Evolutionary conservation across 2,329 filamentous ascomycete species (phyloP).

Genomic region (Sporothrix mexicana): DNA sequence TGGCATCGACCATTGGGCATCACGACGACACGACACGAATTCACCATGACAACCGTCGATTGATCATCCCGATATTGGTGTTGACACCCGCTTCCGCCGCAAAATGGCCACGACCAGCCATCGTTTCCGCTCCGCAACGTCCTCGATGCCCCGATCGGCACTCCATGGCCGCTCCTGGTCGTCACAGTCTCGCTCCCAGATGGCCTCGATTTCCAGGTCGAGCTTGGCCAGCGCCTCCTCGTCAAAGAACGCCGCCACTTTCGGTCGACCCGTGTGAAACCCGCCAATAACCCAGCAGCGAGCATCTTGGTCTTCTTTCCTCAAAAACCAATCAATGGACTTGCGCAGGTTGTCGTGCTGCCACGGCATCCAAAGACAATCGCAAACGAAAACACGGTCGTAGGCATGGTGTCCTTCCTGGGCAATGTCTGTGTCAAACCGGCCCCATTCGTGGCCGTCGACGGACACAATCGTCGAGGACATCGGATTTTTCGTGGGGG

Average conservation of each 20-base stretch:
- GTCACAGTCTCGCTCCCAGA: constrained; percentile 73
- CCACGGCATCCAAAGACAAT: constrained; percentile 77
- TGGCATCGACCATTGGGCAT: neutral
- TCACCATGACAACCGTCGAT: neutral
- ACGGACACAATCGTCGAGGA: constrained; percentile 48
- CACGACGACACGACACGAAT: neutral
- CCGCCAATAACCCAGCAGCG: constrained; percentile 69
- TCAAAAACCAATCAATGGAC: constrained; percentile 68
- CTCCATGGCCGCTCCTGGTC: constrained; percentile 67
- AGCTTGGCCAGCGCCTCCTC: constrained; percentile 51
- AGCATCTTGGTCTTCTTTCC: constrained; percentile 37
- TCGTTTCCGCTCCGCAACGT: constrained; percentile 67
- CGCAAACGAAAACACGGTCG: constrained; percentile 69
- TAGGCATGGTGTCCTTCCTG: constrained; percentile 50
- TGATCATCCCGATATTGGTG: neutral
- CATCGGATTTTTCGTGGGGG: neutral
- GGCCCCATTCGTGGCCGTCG: constrained; percentile 70
- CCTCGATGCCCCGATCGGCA: constrained; percentile 64
- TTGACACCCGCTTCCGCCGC: neutral
- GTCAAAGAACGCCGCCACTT: constrained; percentile 70
- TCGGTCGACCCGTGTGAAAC: constrained; percentile 72
- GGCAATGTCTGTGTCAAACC: constrained; percentile 45
- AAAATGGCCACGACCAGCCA: constrained; percentile 70
- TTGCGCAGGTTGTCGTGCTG: constrained; percentile 70
- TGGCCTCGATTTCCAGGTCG: constrained; percentile 65